phyloP scores from a whole-genome alignment of 2,329 filamentous ascomycete genomes.

The Alternaria sp. region DNA sequence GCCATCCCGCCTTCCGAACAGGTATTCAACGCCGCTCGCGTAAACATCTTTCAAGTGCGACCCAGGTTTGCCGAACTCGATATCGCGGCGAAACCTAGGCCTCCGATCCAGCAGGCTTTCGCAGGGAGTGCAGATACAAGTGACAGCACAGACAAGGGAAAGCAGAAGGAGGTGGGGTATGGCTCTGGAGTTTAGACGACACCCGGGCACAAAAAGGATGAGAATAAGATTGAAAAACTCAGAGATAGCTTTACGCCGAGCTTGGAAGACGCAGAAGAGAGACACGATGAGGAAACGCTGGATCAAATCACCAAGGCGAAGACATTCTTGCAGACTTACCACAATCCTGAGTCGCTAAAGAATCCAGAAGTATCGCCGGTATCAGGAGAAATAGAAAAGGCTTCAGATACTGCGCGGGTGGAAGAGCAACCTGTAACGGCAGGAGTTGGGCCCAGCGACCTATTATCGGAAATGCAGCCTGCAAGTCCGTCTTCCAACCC shows the following conservation, averaged over 20 bases:
- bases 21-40: slow-evolving; percentile 85
- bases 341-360: background rate
- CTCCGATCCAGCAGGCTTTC: slow-evolving; percentile 50
- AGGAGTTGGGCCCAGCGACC: background rate
- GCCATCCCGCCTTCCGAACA: slow-evolving; percentile 91
- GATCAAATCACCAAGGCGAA: slow-evolving; percentile 3
- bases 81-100: slow-evolving; percentile 52
- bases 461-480: background rate
- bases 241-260: background rate
- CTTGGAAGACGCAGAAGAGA: background rate
- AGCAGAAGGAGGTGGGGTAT: slow-evolving; percentile 30
- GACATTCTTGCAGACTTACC: background rate
- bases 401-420: background rate
- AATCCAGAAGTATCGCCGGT: background rate
- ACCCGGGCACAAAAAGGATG: background rate
- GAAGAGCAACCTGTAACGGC: background rate
- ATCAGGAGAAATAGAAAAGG: background rate
- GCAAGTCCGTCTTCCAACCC: background rate
- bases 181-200: slow-evolving; percentile 15
- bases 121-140: slow-evolving; percentile 44
- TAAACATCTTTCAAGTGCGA: slow-evolving; percentile 88
- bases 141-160: slow-evolving; percentile 30
- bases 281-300: slow-evolving; percentile 1
- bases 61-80: slow-evolving; percentile 77
- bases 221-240: background rate